phyloP scores from a whole-genome alignment of 148 eudicot genomes.

The Camellia sinensis region DNA sequence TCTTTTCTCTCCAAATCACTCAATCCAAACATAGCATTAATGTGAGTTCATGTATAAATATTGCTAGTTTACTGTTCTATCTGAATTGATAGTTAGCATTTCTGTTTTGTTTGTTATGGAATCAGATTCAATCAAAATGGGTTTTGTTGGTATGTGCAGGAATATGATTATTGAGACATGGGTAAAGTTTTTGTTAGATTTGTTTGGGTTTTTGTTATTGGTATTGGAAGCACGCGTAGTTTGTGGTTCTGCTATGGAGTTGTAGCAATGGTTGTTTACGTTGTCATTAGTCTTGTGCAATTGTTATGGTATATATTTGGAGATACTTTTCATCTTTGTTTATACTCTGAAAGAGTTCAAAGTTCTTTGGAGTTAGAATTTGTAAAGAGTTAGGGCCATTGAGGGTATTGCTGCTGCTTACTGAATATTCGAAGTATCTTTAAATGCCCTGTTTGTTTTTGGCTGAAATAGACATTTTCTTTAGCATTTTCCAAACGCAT shows the following conservation, averaged over 20 bases:
- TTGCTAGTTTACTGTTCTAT: conserved; percentile 1
- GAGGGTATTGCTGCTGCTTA: background rate
- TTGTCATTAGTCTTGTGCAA: background rate
- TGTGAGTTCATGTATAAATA: background rate
- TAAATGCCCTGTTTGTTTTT: too few relatives aligned
- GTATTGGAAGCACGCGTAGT: background rate
- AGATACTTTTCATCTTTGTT: background rate
- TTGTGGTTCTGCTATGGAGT: background rate
- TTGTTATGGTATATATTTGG: background rate
- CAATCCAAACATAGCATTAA: too few relatives aligned
- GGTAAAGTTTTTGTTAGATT: background rate
- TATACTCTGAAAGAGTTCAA: background rate
- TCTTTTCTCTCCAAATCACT: too few relatives aligned
- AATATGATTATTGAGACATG: background rate
- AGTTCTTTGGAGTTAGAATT: background rate
- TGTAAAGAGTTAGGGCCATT: background rate
- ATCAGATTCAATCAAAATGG: background rate
- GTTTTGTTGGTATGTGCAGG: background rate
- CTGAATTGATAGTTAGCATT: background rate
- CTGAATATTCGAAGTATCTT: background rate
- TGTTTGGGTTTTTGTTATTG: background rate
- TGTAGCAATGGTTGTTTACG: background rate
- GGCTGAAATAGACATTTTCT: too few relatives aligned
- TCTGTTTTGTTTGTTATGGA: background rate
- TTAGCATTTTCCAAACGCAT: too few relatives aligned